A percentile compares a stretch with the other conserved stretches of the same genome.
phyloP scores from a whole-genome alignment of 371 early-diverging fungal species.

The Mucor mucedo region DNA sequence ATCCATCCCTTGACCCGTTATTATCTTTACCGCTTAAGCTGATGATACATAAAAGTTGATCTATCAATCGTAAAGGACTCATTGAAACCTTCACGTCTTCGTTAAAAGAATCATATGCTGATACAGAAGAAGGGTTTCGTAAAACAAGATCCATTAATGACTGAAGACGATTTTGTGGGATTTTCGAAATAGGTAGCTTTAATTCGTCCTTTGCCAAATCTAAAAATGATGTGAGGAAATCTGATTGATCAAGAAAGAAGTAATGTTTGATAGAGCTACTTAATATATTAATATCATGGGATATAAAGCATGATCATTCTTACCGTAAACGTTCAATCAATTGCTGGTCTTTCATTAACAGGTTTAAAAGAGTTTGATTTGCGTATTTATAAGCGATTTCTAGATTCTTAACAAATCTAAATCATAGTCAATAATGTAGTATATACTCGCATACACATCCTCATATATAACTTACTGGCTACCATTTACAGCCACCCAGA shows the following conservation, averaged over 20 bases:
- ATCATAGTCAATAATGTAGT: constrained; percentile 23
- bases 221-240: constrained; percentile 92
- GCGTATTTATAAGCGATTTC: constrained; percentile 80
- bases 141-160: constrained; percentile 87
- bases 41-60: constrained; percentile 73
- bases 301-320: background rate
- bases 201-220: constrained; percentile 84
- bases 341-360: constrained; percentile 72
- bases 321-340: constrained; percentile 78
- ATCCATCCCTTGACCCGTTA: background rate
- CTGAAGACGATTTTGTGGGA: constrained; percentile 76
- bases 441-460: no score
- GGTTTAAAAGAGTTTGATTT: constrained; percentile 71
- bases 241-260: constrained; percentile 91
- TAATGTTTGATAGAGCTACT: constrained; percentile 90
- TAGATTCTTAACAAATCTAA: constrained; percentile 68
- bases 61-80: constrained; percentile 65
- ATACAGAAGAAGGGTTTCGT: constrained; percentile 84
- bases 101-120: constrained; percentile 82
- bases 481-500: constrained; percentile 62
- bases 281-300: background rate
- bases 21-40: constrained; percentile 53
- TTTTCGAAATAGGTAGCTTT: constrained; percentile 66
- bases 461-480: constrained; percentile 46
- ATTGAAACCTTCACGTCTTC: constrained; percentile 83